phyloP scores from a whole-genome alignment of 83 land plant species.

The Isoetes engelmannii region DNA sequence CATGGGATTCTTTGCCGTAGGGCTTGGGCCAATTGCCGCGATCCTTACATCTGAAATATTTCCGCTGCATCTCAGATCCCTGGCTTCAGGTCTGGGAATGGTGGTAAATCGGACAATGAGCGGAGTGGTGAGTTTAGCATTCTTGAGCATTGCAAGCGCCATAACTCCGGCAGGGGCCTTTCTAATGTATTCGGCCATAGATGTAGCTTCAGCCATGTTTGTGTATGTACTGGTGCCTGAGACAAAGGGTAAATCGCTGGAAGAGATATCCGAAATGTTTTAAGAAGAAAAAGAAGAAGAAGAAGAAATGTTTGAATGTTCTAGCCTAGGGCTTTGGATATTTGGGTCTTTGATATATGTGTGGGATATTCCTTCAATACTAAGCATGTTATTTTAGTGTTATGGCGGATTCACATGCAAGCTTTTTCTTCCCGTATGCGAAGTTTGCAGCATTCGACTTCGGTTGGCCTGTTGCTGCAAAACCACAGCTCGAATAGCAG shows the following conservation, averaged over 20 bases:
- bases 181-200: conserved; percentile 40
- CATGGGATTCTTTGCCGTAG: conserved; percentile 29
- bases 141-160: conserved; percentile 41
- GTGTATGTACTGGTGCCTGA: conserved; percentile 55
- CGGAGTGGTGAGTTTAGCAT: conserved; percentile 53
- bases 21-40: conserved; percentile 54
- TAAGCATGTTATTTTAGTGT: too few relatives aligned
- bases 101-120: conserved; percentile 57
- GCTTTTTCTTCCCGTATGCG: too few relatives aligned
- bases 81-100: conserved; percentile 50
- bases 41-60: conserved; percentile 67
- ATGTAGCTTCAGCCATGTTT: conserved; percentile 33
- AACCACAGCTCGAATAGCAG: too few relatives aligned
- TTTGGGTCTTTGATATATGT: too few relatives aligned
- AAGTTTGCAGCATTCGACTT: too few relatives aligned
- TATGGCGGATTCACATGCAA: too few relatives aligned
- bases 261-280: too few relatives aligned
- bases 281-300: too few relatives aligned
- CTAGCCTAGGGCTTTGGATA: too few relatives aligned
- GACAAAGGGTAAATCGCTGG: conserved; percentile 61
- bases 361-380: too few relatives aligned
- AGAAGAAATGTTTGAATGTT: too few relatives aligned
- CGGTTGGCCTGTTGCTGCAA: too few relatives aligned
- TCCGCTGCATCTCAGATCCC: conserved; percentile 62
- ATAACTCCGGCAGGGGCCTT: conserved; percentile 56